These are phyloP conservation scores for Pleurotus pulmonarius DNA, from an alignment of 768 basidiomycete species.

Conservation along the genomic window DNA sequence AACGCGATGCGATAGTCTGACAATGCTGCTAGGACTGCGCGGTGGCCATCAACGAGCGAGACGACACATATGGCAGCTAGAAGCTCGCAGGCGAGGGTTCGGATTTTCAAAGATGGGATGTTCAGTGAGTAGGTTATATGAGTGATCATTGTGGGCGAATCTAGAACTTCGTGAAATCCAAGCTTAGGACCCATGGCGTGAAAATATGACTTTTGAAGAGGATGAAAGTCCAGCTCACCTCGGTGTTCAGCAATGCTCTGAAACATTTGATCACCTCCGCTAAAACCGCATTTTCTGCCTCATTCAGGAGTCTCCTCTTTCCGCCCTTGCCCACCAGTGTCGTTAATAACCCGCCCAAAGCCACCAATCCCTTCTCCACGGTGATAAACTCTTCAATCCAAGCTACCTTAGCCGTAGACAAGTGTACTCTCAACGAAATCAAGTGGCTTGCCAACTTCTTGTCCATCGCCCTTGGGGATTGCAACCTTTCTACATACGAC, in stretches of 20 bases:
- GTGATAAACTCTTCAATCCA: constrained; percentile 82
- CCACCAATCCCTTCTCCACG: constrained; percentile 60
- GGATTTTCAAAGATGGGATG: constrained; percentile 61
- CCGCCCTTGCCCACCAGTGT: constrained; percentile 63
- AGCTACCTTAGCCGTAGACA: constrained; percentile 74
- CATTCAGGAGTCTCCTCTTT: constrained; percentile 55
- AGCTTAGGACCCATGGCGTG: constrained; percentile 36
- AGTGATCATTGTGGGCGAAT: constrained; percentile 60
- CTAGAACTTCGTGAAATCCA: constrained; percentile 68
- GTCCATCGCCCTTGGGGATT: constrained; percentile 48
- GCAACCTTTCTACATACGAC: constrained; percentile 63
- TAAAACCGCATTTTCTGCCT: constrained; percentile 65
- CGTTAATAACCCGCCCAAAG: constrained; percentile 54
- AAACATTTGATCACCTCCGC: constrained; percentile 78
- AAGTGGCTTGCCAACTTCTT: constrained; percentile 71
- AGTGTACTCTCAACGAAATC: constrained; percentile 77
- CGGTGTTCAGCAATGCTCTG: constrained; percentile 79
- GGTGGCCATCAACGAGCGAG: constrained; percentile 66
- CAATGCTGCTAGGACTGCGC: constrained; percentile 69
- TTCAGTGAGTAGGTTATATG: constrained; percentile 73
- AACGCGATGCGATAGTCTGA: constrained; percentile 74
- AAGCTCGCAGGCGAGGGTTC: constrained; percentile 68
- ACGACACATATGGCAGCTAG: constrained; percentile 83
- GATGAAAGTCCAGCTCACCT: constrained; percentile 43
- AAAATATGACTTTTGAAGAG: constrained; percentile 2